phyloP scores from a whole-genome alignment of 495 filamentous ascomycete genomes.

The Parmelia sp. region DNA sequence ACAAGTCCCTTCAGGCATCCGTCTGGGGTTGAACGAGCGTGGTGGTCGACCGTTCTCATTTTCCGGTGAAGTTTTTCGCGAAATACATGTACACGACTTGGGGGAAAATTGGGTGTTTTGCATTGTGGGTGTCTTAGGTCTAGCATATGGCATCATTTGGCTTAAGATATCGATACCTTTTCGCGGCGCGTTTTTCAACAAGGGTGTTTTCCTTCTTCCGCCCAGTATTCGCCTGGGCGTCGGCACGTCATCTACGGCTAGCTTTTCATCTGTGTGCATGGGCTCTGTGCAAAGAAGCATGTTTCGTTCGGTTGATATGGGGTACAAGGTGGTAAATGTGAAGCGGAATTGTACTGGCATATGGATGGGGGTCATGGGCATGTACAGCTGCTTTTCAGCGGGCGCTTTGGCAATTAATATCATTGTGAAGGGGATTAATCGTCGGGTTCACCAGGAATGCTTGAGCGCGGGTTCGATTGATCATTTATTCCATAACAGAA shows the following conservation, averaged over 20 bases:
- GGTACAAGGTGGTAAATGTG: background rate
- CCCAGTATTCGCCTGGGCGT: background rate
- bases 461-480: no score
- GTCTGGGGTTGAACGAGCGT: constrained; percentile 13
- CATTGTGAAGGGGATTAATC: no score
- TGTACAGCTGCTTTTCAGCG: background rate
- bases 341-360: background rate
- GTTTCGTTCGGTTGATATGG: background rate
- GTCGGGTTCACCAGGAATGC: no score
- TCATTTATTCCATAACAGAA: background rate
- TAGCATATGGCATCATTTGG: constrained; percentile 5
- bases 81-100: background rate
- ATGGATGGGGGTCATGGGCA: background rate
- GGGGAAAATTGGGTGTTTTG: background rate
- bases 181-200: background rate
- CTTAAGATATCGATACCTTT: constrained; percentile 4
- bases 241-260: no score
- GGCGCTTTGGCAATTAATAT: background rate
- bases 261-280: background rate
- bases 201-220: background rate
- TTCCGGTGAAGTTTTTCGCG: background rate
- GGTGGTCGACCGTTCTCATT: background rate
- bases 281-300: background rate
- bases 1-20: constrained; percentile 18
- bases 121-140: constrained; percentile 3